Evolutionary conservation across 2,329 filamentous ascomycete genomes (phyloP), one percentile per base, ranked within the genome.

Genomic region (Alternaria conjuncta): DNA sequence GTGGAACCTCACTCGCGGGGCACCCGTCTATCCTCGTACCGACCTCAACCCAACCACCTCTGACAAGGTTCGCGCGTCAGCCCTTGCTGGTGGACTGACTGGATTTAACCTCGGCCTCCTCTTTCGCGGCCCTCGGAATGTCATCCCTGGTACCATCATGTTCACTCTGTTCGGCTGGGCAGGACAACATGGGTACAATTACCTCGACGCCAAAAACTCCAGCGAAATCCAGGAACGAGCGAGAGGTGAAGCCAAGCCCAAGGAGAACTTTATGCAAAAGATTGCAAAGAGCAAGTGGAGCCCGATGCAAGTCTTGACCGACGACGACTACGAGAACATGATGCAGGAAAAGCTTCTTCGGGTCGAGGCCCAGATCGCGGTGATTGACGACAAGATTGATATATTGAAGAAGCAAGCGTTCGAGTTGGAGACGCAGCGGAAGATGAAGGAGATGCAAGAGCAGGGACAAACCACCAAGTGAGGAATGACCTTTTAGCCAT

Each of bases 361-460:
- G 65, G 81, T 95, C 4, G 90, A 96, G 68, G 91, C 88, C 1
- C 91, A 95, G 65, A 93, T 96, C 78, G 89, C 92, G 0, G 78
- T 96, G 6, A 84, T 95, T 36, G 92, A 96, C 72, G 92, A 95
- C 57, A 89, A 88, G 73, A 92, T 96, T 69, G 86, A 84, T 51
- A 83, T 80, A 43, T 74, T 89, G 23, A 75, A 67, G 55, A 73
- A 71, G 53, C 59, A 73, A 60, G 72, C 74, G 26, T 66, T 55
- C 9, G 72, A 74, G 47, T 36, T 60, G 43, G 68, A 76, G 12
- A 51, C 58, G 28, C 60, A 71, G 55, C 54, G 61, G 45, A 59
- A 62, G 28, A 54, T 62, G 18, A 50, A 65, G 21, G 57, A 65
- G 26, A 54, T 55, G n/a, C 57, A 69, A 25, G 18, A 64, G 18